A percentile compares a stretch with the other conserved stretches of the same genome.
phyloP scores from a whole-genome alignment of 2,329 filamentous ascomycete species.

The Hyphodiscus sp. region DNA sequence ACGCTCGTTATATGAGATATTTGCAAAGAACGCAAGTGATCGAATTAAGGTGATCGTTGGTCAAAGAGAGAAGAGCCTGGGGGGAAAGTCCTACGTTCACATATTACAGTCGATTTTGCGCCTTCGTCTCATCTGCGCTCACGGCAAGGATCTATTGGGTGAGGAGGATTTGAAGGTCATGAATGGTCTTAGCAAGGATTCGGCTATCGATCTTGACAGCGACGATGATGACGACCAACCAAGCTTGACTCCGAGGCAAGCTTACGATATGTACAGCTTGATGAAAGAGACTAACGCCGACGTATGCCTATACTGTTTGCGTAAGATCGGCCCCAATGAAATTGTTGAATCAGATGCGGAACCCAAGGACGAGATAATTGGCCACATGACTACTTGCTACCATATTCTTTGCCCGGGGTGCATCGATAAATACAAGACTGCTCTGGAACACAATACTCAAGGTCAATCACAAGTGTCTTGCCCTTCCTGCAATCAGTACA shows the following conservation, averaged over 20 bases:
- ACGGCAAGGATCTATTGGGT: slow-evolving; percentile 84
- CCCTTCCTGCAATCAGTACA: slow-evolving; percentile 58
- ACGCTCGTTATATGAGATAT: slow-evolving; percentile 72
- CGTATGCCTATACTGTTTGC: slow-evolving; percentile 63
- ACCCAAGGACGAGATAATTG: slow-evolving; percentile 56
- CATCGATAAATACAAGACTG: slow-evolving; percentile 52
- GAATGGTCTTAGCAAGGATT: slow-evolving; percentile 74
- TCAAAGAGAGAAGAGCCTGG: slow-evolving; percentile 58
- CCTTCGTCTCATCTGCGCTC: slow-evolving; percentile 83
- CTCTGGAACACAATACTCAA: slow-evolving; percentile 37
- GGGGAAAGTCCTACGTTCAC: slow-evolving; percentile 86
- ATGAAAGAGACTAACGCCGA: slow-evolving; percentile 79
- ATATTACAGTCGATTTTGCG: slow-evolving; percentile 88
- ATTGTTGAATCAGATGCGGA: slow-evolving; percentile 51
- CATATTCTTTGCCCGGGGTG: slow-evolving; percentile 78
- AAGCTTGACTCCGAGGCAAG: slow-evolving; percentile 60
- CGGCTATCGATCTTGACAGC: slow-evolving; percentile 84
- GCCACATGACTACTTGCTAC: slow-evolving; percentile 79
- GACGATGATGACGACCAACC: slow-evolving; percentile 50
- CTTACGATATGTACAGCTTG: slow-evolving; percentile 78
- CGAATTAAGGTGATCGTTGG: slow-evolving; percentile 70
- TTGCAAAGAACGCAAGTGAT: slow-evolving; percentile 72
- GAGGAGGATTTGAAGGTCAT: slow-evolving; percentile 75
- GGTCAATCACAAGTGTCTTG: slow-evolving; percentile 48
- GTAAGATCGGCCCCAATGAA: slow-evolving; percentile 53